These are phyloP conservation scores for Symmetrospora coprosmae DNA, from an alignment of 768 basidiomycete species.

Conservation along the genomic window DNA sequence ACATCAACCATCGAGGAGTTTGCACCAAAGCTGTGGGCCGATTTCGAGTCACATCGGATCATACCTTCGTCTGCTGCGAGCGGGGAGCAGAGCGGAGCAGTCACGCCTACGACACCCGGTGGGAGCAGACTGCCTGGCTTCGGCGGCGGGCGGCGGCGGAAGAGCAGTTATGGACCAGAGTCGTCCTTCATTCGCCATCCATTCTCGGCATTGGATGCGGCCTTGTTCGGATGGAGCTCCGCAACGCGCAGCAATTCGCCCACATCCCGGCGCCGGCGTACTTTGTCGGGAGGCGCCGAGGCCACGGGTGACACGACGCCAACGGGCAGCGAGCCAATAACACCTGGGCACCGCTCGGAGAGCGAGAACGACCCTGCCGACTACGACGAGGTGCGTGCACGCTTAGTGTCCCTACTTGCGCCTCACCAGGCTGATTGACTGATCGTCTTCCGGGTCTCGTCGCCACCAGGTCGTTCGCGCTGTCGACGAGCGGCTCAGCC, in stretches of 20 bases:
- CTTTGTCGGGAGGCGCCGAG: not conserved
- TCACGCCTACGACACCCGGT: not conserved
- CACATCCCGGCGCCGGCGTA: not conserved
- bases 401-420: not conserved
- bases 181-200: constrained; percentile 6
- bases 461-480: not conserved
- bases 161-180: constrained; percentile 3
- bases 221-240: constrained; percentile 15
- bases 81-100: not conserved
- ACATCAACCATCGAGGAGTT: constrained; percentile 54
- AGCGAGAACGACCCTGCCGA: constrained; percentile 17
- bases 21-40: constrained; percentile 18
- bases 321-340: not conserved
- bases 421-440: too few relatives aligned
- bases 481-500: constrained; percentile 6
- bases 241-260: too few relatives aligned
- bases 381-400: constrained; percentile 8
- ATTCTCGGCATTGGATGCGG: constrained; percentile 11
- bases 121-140: too few relatives aligned
- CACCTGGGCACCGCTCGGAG: constrained; percentile 6
- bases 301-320: not conserved
- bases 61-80: not conserved
- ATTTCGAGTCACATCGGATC: constrained; percentile 55
- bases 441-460: too few relatives aligned
- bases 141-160: not conserved